A percentile compares a stretch with the other conserved stretches of the same genome.
Evolutionary conservation across 371 early-diverging fungal species (phyloP).

Genomic region (Mucor circinelloides): DNA sequence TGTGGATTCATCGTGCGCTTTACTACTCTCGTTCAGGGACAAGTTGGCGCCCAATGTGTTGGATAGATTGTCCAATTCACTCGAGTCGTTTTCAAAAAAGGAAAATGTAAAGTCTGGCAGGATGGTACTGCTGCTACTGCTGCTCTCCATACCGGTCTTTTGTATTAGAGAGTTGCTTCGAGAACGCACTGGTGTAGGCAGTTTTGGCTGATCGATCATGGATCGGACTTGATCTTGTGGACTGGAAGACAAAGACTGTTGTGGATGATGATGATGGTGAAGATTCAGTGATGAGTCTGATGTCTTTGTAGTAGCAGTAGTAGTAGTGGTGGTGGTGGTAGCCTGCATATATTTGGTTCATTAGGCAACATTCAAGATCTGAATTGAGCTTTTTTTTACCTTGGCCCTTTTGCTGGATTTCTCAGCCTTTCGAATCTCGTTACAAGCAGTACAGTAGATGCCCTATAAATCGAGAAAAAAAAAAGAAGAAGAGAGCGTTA

Average conservation of each 20-base stretch:
- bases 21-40: background rate
- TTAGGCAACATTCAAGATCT: background rate
- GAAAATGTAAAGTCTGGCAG: conserved; percentile 19
- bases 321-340: background rate
- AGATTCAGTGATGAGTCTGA: background rate
- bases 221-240: background rate
- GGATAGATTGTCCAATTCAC: conserved; percentile 22
- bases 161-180: conserved; percentile 8
- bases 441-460: conserved; percentile 48
- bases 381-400: background rate
- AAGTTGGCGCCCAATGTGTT: conserved; percentile 23
- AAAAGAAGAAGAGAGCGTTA: background rate
- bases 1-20: background rate
- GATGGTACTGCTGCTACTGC: conserved; percentile 6
- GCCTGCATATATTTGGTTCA: background rate
- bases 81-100: conserved; percentile 24
- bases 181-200: conserved; percentile 24
- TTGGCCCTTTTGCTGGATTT: conserved; percentile 29
- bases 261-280: background rate
- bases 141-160: background rate
- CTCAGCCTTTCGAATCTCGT: conserved; percentile 40
- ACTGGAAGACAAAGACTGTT: background rate
- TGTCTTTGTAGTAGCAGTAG: background rate
- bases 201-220: background rate
- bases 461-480: conserved; percentile 28